Evolutionary conservation across 306 rosid genomes (phyloP).

Genomic region (Macrotyloma uniflorum): DNA sequence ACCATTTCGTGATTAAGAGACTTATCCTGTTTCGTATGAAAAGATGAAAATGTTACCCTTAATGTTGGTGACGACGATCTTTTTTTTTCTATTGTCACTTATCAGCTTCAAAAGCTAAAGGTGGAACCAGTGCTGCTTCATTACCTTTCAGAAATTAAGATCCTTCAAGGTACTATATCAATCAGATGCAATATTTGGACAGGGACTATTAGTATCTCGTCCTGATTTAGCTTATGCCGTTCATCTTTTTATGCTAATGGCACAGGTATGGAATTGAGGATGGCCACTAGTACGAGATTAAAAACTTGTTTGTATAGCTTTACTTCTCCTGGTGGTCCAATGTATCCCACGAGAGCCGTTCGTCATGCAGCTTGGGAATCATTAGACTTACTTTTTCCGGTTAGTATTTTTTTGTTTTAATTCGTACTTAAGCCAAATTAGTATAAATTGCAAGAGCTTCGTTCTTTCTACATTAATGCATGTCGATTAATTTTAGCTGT

Average conservation of each 20-base stretch:
- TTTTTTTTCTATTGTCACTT: slow-evolving; percentile 24
- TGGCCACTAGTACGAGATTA: slow-evolving; percentile 90
- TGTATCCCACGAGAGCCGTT: slow-evolving; percentile 97
- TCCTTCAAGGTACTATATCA: slow-evolving; percentile 69
- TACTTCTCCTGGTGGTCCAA: slow-evolving; percentile 96
- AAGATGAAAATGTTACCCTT: slow-evolving; percentile 27
- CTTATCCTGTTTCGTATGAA: neutral
- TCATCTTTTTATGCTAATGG: slow-evolving; percentile 28
- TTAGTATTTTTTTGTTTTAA: slow-evolving; percentile 42
- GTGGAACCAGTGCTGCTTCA: slow-evolving; percentile 96
- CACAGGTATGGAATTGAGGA: slow-evolving; percentile 91
- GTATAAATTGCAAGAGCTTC: neutral
- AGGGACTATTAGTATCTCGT: slow-evolving; percentile 27
- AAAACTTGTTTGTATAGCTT: slow-evolving; percentile 91
- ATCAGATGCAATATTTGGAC: slow-evolving; percentile 27
- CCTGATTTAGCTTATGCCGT: slow-evolving; percentile 14
- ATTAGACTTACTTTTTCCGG: slow-evolving; percentile 87
- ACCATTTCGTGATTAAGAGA: slow-evolving; percentile 12
- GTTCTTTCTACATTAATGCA: neutral
- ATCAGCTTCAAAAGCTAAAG: slow-evolving; percentile 92
- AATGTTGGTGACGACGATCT: neutral
- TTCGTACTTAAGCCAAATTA: neutral
- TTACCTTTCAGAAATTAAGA: slow-evolving; percentile 76
- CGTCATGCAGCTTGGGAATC: slow-evolving; percentile 99
- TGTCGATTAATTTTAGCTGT: too few species aligned